Base-by-base conservation (phyloP, 169 alveolate species). In the Plasmodium relictum region DNA sequence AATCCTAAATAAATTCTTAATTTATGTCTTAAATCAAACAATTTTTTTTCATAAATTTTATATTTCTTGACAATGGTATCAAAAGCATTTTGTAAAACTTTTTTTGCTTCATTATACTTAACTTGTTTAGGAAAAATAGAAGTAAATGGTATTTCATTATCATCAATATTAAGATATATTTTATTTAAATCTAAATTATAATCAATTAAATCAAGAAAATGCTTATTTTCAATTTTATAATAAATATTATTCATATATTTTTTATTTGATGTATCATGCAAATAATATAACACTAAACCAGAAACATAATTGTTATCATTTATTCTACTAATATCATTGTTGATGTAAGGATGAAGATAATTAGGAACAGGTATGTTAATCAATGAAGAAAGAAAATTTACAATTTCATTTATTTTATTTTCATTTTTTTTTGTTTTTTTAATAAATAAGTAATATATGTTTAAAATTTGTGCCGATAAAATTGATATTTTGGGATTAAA, bases 381-480 rank as follows among this genome's bases (percentile, higher is more conserved):
- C 24, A 86, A 18, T 12, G 92, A 20, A 9, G 87, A 58, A 39
- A 86, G 22, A 37, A 72, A 70, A 26, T 59, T 86, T 6, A 86
- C 87, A 26, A 86, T 66, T 71, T 71, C 88, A 31, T 71, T 86
- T 24, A 86, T 69, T 61, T 86, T 86, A 22, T 41, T 69, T 71
- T 86, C 92, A 86, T 86, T 86, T 52, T 86, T 86, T 54, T 86
- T 86, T 12, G 92, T 86, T 71, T 86, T 86, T 10, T 71, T 86
- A 70, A 86, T 66, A 69, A 58, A 71, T 54, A 71, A 39, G 50
- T 86, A 86, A 63, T 86, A 86, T 56, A 86, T 71, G 50, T 86
- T 86, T 37, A 86, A 71, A 6, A 86, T 86, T 20, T 86, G 58
- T 3, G 92, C 92, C 18, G 88, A 69, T 52, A 69, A 62, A 62